Evolutionary conservation across 2,329 filamentous ascomycete species (phyloP), one percentile per base, ranked within the genome.

Genomic region (Xylariaceae sp.): DNA sequence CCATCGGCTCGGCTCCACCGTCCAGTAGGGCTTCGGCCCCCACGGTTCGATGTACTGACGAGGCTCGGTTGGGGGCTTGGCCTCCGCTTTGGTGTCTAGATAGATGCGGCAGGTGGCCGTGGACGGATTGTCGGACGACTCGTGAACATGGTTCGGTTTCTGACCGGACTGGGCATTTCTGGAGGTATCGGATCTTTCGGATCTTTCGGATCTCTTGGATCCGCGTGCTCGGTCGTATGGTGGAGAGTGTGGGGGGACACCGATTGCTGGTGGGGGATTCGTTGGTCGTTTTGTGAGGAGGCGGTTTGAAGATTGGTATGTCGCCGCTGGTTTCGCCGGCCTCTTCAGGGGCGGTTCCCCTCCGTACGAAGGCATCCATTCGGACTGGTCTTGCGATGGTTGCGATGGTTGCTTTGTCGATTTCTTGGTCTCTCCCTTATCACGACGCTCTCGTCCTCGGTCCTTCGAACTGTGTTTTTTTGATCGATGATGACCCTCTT

Each of bases 271-370:
- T 8, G 59, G 58, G 9, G 46, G 48, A 34, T 19, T 19, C 4
- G 56, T 7, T 11, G 8, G 31, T 2, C 53, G 41, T n/a, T 35
- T 41, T 6, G 44, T 12, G 37, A 41, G 52, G 9, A 44, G 50
- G 27, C 50, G 44, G 6, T 19, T 19, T 19, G n/a, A 32, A 11
- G 53, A 50, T 7, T 40, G 47, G 43, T 58, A 40, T 30, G 56
- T 47, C 12, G 57, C 43, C 6, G 44, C 29, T 40, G 56, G 60
- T n/a, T 50, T 49, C 2, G 7, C 41, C 12, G 58, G 60, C 32
- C 12, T 58, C 12, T 12, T 46, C n/a, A 50, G 40, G 41, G 56
- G 54, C 40, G 47, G 48, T 8, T 53, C 41, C 31, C 43, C 30
- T 8, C 57, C 52, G 12, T 51, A 57, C 3, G 45, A 3, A 2